Conservation (phyloP, 495 filamentous ascomycete genomes). For the Mycothermus thermophilus region DNA sequence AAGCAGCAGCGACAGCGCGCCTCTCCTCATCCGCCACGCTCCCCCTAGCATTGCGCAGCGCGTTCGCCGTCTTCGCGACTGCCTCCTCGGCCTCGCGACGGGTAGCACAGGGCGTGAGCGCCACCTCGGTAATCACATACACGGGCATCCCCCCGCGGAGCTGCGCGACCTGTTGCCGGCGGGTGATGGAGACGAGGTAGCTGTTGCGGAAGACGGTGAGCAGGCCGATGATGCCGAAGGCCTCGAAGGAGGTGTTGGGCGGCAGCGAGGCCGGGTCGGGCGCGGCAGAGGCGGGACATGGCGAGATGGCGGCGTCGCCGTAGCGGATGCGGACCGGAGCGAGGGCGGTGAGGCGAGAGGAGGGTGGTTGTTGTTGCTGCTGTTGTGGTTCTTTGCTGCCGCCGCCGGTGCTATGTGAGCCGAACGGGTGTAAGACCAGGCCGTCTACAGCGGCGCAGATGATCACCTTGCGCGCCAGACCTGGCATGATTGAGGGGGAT, state of each 20-base stretch:
- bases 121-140: conserved; percentile 74
- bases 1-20: too few species aligned
- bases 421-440: conserved; percentile 62
- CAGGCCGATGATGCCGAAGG: conserved; percentile 70
- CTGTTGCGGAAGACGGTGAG: conserved; percentile 56
- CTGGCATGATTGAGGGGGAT: conserved; percentile 42
- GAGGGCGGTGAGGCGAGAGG: conserved; percentile 32
- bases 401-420: too few species aligned
- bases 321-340: conserved; percentile 57
- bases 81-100: conserved; percentile 56
- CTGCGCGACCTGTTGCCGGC: conserved; percentile 75
- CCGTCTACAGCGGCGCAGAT: conserved; percentile 79
- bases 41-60: conserved; percentile 20
- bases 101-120: conserved; percentile 72
- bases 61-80: conserved; percentile 47
- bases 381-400: conserved; percentile 11
- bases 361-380: too few species aligned
- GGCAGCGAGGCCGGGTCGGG: conserved; percentile 16
- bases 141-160: conserved; percentile 69
- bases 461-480: conserved; percentile 61
- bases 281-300: conserved; percentile 20
- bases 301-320: conserved; percentile 43
- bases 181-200: conserved; percentile 72
- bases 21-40: too few species aligned
- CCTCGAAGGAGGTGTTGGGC: conserved; percentile 45